A percentile compares a stretch with the other conserved stretches of the same genome.
Evolutionary conservation across 345 rosid species (phyloP).

Genomic region (Tarenaya hassleriana): DNA sequence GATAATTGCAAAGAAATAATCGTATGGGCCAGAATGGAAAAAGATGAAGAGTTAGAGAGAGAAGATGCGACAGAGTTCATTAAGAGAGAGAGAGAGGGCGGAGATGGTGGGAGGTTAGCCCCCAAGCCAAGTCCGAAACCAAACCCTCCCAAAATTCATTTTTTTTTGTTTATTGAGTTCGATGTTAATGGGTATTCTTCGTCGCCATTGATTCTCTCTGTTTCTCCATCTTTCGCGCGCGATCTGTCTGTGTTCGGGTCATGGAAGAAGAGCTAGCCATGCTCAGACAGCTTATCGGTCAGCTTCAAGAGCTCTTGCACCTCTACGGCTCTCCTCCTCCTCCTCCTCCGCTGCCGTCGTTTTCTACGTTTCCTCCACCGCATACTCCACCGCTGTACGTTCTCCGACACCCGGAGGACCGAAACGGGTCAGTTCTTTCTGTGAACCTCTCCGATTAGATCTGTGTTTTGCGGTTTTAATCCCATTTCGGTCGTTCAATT

Average conservation of each 20-base stretch:
- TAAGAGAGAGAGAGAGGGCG: slow-evolving; percentile 13
- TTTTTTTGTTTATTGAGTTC: background rate
- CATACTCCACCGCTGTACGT: slow-evolving; percentile 23
- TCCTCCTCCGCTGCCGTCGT: slow-evolving; percentile 12
- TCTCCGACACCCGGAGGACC: slow-evolving; percentile 32
- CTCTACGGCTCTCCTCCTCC: slow-evolving; percentile 64
- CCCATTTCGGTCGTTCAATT: background rate
- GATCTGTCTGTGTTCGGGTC: slow-evolving; percentile 31
- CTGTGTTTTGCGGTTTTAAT: slow-evolving; percentile 15
- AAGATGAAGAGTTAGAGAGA: slow-evolving; percentile 34
- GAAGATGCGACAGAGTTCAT: slow-evolving; percentile 14
- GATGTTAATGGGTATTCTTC: slow-evolving; percentile 6
- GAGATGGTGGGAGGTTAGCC: slow-evolving; percentile 21
- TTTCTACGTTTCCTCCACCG: slow-evolving; percentile 1
- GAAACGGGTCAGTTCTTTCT: slow-evolving; percentile 30
- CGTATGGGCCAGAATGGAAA: slow-evolving; percentile 41
- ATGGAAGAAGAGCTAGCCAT: slow-evolving; percentile 96
- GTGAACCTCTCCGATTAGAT: slow-evolving; percentile 18
- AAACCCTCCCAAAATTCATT: background rate
- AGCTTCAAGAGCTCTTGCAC: slow-evolving; percentile 78
- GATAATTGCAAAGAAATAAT: slow-evolving; percentile 33
- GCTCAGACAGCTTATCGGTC: slow-evolving; percentile 95
- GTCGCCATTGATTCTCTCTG: slow-evolving; percentile 16
- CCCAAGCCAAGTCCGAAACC: background rate
- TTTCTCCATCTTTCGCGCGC: background rate